These are phyloP conservation scores for Colletotrichum kahawae DNA, from an alignment of 2,329 filamentous ascomycete species.

Conservation along the genomic window DNA sequence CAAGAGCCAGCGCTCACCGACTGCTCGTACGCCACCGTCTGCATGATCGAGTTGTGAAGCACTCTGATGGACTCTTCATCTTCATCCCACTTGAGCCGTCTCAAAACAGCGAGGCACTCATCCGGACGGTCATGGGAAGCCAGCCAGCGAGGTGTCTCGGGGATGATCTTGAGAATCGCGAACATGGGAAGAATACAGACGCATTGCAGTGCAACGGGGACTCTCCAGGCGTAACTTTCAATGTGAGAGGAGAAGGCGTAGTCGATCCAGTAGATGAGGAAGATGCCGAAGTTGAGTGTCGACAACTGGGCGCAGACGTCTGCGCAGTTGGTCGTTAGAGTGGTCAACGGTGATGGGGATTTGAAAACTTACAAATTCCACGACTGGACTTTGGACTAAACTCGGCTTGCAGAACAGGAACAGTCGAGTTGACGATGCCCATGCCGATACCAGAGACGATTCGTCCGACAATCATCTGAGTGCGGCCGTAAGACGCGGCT, in stretches of 20 bases:
- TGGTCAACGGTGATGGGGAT: too few species aligned
- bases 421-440: conserved; percentile 49
- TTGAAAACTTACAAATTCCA: conserved; percentile 31
- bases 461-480: conserved; percentile 50
- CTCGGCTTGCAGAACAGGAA: conserved; percentile 49
- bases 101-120: conserved; percentile 40
- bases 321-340: conserved; percentile 9
- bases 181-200: conserved; percentile 44
- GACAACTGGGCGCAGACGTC: conserved; percentile 52
- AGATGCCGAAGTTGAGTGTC: conserved; percentile 51
- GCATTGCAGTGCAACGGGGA: conserved; percentile 47
- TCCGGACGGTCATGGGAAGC: conserved; percentile 41
- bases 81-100: conserved; percentile 36
- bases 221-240: conserved; percentile 41
- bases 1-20: conserved; percentile 32
- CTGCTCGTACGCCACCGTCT: conserved; percentile 35
- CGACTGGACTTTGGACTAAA: conserved; percentile 43
- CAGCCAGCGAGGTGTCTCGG: conserved; percentile 49
- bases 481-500: conserved; percentile 42
- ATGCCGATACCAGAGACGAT: conserved; percentile 53
- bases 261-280: conserved; percentile 51
- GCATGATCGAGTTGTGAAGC: conserved; percentile 35
- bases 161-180: conserved; percentile 40
- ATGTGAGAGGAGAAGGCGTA: conserved; percentile 40
- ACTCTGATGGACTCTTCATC: conserved; percentile 26